Evolutionary conservation across 148 eudicot genomes (phyloP).

Genomic region (Camellia granthamiana): DNA sequence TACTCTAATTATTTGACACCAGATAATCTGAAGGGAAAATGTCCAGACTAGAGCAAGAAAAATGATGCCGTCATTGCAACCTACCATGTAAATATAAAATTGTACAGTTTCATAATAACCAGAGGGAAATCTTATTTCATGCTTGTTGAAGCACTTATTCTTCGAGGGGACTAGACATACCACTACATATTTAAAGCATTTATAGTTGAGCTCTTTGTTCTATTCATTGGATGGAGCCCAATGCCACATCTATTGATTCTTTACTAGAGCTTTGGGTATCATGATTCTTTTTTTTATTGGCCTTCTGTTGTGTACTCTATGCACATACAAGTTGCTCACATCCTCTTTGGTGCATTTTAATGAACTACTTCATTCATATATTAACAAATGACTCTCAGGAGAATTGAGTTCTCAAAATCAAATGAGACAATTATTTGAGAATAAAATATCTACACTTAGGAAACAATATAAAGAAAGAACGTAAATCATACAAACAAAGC

Average conservation of each 20-base stretch:
- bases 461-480: background rate
- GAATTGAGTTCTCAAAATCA: background rate
- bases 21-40: too few species aligned
- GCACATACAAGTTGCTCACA: background rate
- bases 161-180: background rate
- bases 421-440: background rate
- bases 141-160: background rate
- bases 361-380: background rate
- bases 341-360: constrained; percentile 1
- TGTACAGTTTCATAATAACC: too few species aligned
- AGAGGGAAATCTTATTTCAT: background rate
- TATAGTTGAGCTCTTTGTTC: background rate
- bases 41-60: too few species aligned
- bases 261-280: background rate
- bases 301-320: background rate
- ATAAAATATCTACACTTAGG: constrained; percentile 3
- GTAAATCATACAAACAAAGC: background rate
- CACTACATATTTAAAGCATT: background rate
- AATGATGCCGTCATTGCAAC: too few species aligned
- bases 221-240: background rate
- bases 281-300: background rate
- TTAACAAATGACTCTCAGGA: background rate
- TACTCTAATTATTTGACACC: too few species aligned
- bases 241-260: background rate
- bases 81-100: too few species aligned